Evolutionary conservation across 2,329 filamentous ascomycete genomes (phyloP), one percentile per base, ranked within the genome.

Genomic region (Colletotrichum tanaceti): DNA sequence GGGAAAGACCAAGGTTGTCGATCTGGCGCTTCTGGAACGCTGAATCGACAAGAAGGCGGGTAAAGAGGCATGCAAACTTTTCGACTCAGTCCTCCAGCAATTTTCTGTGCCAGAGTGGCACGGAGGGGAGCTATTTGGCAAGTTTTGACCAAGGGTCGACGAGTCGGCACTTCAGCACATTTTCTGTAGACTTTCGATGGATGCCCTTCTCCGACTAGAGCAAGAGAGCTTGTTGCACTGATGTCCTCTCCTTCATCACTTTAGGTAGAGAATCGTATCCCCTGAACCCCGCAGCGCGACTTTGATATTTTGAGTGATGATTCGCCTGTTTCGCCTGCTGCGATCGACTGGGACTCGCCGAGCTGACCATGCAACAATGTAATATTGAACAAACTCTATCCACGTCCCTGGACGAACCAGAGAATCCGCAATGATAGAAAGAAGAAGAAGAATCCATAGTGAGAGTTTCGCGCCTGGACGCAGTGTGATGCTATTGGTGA

Each of bases 371-470:
- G 7, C 41, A 58, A 18, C 28, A 18, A 52, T n/a, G 22, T 20
- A 16, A 16, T 35, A 16, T 16, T 9, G n/a, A 44, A 5, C 18
- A 22, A 5, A 44, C 22, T 20, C 39, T 67, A 59, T 63, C 35
- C 52, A 28, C 28, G 46, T 32, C 59, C 14, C 39, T 32, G 32
- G 44, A 13, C 20, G 32, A 52, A 28, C 59, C 53, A 44, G 64
- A 52, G 52, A 35, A 39, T 50, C 11, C 64, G 44, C 20, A 46
- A 52, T 63, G 59, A 67, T 39, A 18, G 20, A 55, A 22, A 9
- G 24, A 2, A 16, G 20, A 59, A 28, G 9, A 32, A 13, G 20
- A 44, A 16, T 14, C 1, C 14, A 39, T 20, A 47, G 24, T 14
- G 20, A 3, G 32, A 41, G 14, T 44, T 46, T 58, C 32, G 59